phyloP scores from a whole-genome alignment of 345 rosid species.

The thale cress (Arabidopsis thaliana) region DNA sequence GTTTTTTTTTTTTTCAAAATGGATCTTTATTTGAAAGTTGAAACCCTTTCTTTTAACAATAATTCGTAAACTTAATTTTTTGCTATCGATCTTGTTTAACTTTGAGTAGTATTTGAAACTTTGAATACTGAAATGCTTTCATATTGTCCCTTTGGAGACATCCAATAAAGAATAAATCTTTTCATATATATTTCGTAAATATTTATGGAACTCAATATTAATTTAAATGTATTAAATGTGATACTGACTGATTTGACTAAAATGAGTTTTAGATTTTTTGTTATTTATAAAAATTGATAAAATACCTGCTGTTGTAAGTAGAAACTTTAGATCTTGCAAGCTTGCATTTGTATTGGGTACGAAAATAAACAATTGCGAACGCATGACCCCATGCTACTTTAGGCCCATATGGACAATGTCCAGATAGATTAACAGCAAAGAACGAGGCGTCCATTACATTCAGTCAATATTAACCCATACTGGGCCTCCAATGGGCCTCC shows the following conservation, averaged over 20 bases:
- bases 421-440: neutral
- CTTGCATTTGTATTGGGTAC: too few species aligned
- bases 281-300: too few species aligned
- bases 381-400: neutral
- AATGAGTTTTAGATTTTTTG: neutral
- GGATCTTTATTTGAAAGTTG: neutral
- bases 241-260: conserved; percentile 6
- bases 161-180: too few species aligned
- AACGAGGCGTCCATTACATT: neutral
- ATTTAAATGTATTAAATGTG: neutral
- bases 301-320: too few species aligned
- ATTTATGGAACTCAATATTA: neutral
- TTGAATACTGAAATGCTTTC: neutral
- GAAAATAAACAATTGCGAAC: too few species aligned
- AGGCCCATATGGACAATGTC: neutral
- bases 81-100: neutral
- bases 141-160: neutral
- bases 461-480: neutral
- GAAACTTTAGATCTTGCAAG: too few species aligned
- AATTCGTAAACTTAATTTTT: neutral
- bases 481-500: neutral
- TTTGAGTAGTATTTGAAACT: neutral
- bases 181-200: neutral
- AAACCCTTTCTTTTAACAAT: neutral
- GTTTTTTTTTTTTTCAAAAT: neutral